A percentile compares a stretch with the other conserved stretches of the same genome.
phyloP scores from a whole-genome alignment of 2,329 filamentous ascomycete genomes.

The Aspergillus spinulosporus region DNA sequence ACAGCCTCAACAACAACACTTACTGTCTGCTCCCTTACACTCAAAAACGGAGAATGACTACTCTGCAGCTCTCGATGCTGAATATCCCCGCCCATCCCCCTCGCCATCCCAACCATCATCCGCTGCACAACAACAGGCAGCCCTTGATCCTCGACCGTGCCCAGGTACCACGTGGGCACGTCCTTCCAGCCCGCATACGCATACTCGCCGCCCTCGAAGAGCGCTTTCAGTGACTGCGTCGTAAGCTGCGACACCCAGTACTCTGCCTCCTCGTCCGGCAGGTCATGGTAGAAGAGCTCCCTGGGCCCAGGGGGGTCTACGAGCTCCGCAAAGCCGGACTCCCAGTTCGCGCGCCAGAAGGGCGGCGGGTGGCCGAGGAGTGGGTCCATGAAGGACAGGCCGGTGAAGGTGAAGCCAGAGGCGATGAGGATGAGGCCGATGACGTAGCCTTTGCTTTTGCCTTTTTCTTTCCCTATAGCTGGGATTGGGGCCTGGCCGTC shows the following conservation, averaged over 20 bases:
- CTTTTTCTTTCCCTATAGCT: too few species aligned
- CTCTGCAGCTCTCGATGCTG: conserved; percentile 44
- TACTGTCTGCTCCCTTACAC: conserved; percentile 44
- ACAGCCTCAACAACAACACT: conserved; percentile 42
- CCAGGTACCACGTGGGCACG: conserved; percentile 51
- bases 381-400: conserved; percentile 44
- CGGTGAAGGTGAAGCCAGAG: conserved; percentile 45
- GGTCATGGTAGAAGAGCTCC: conserved; percentile 54
- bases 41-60: conserved; percentile 55
- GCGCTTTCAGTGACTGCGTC: conserved; percentile 45
- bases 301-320: conserved; percentile 31
- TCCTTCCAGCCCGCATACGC: conserved; percentile 52
- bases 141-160: conserved; percentile 44
- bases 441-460: conserved; percentile 35
- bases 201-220: conserved; percentile 49
- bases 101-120: conserved; percentile 42
- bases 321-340: conserved; percentile 47
- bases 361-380: conserved; percentile 48
- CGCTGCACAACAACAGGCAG: conserved; percentile 45
- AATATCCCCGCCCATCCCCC: conserved; percentile 39
- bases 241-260: conserved; percentile 47
- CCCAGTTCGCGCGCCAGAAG: conserved; percentile 41
- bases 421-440: conserved; percentile 50
- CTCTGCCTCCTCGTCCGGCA: conserved; percentile 46
- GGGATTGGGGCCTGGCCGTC: background rate